Evolutionary conservation across 163 green algal species (phyloP).

Genomic region (Trebouxiophyceae sp.): DNA sequence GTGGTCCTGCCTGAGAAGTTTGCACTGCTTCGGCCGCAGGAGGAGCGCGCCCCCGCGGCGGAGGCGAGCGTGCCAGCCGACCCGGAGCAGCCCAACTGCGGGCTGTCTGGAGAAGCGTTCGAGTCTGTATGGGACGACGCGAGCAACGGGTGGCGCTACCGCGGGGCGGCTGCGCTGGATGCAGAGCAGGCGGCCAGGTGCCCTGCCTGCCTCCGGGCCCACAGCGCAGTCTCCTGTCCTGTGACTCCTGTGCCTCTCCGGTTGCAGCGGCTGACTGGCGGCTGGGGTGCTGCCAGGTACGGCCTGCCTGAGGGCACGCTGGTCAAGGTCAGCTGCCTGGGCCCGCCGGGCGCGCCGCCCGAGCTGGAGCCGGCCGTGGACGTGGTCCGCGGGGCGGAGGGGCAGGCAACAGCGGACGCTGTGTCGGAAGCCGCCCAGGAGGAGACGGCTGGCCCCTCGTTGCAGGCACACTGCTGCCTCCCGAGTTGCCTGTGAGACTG

Average conservation of each 20-base stretch:
- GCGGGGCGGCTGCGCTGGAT: slow-evolving; percentile 22
- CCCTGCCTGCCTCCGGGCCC: not conserved
- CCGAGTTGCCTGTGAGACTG: no score
- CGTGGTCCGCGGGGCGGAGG: not conserved
- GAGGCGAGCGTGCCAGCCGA: slow-evolving; percentile 35
- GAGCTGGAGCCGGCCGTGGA: not conserved
- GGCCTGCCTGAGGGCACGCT: slow-evolving; percentile 23
- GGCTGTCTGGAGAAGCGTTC: slow-evolving; percentile 58
- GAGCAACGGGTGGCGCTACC: slow-evolving; percentile 50
- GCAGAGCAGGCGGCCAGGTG: slow-evolving; percentile 26
- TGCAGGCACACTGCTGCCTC: no score
- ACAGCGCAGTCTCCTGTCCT: not conserved
- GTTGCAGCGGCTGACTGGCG: not conserved
- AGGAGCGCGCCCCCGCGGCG: no score
- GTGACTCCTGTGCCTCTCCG: not conserved
- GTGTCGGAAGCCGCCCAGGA: no score
- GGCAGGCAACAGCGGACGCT: not conserved
- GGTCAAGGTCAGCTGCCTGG: slow-evolving; percentile 27
- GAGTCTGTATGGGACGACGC: slow-evolving; percentile 58
- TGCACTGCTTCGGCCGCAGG: no score
- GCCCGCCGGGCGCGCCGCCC: not conserved
- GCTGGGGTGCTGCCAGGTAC: slow-evolving; percentile 11
- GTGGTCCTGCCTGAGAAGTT: no score
- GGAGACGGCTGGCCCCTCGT: no score
- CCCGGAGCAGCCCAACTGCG: slow-evolving; percentile 44